Evolutionary conservation across 768 basidiomycete genomes (phyloP), one percentile per base, ranked within the genome.

Genomic region (Mycena kentingensis): DNA sequence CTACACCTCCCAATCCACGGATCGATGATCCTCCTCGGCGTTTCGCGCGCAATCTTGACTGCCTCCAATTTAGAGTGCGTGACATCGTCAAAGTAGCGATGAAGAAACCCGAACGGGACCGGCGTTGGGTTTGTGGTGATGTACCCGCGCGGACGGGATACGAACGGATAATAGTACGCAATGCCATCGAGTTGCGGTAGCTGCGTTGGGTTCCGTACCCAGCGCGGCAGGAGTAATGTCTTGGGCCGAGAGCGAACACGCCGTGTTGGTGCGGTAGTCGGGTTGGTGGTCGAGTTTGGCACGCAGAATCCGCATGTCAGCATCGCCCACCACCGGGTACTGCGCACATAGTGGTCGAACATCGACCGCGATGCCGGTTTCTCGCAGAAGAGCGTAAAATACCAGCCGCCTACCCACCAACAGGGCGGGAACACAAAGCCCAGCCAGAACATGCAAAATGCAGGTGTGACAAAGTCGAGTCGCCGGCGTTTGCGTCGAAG

Each of bases 111-210:
- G 28, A 58, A 54, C 0, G 43, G 48, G 10, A 2, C 11, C 38
- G 54, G 58, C 32, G 58, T 28, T 15, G 54, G 47, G 16, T 26
- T 31, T 15, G 50, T 52, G 16, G 53, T 38, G 35, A 54, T 43
- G 49, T 60, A 47, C 37, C 54, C 54, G 12, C 18, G 46, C 46
- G 53, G 54, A 22, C 58, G 58, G 41, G 58, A 60, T 4, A 60
- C 58, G 48, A 55, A 60, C n/a, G 58, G 58, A 43, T 60, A 60
- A 26, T 60, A 60, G 47, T 60, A 60, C n/a, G 58, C 51, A 39
- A 60, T 60, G 32, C 58, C 58, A n/a, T 52, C 39, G 21, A 60
- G 35, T 43, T 53, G 43, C 12, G 58, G 41, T 7, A 21, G 46
- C 18, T 16, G 48, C 27, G 51, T 55, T 46, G 43, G 41, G 41